Base-by-base conservation (phyloP, 179 eudicot genomes). In the Monotropa hypopitys region DNA sequence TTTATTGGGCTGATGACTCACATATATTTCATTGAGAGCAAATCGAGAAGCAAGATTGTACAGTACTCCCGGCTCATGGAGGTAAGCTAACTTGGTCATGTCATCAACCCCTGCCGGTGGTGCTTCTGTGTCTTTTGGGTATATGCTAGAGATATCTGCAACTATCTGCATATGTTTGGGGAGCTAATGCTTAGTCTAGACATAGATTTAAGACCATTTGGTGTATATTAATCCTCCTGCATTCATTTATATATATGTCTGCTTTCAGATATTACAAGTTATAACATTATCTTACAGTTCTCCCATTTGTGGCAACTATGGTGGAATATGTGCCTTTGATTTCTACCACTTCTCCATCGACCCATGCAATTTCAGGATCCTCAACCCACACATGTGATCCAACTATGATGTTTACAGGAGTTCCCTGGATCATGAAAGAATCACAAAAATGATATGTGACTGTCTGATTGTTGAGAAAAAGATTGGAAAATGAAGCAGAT, bases 51-150 rank as follows among this genome's bases (percentile, higher is more conserved):
- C 87, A 81, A 95, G 84, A 81, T 96, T 96, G 85, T 86, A 96
- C 77, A 96, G 75, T 78, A 96, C 98, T 80, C 97, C 99, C 23
- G 99, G 98, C 80, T 93, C 99, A 79, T 96, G 97, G 87, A 96
- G 81, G 85, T 96, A 96, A 74, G 97, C 88, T 59, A 96, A 84
- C 79, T 88, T 93, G 57, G 99, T 96, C 98, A 96, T 96, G 88
- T 93, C 99, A 87, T 93, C 98, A 76, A 90, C 98, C 80, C 99
- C 99, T 32, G 89, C 91, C 83, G 88, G 86, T 72, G 96, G 94
- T 70, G 97, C 97, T 81, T 95, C 98, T 70, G 81, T 78, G 70
- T 95, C 99, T 88, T 91, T 91, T 10, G 97, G 97, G 80, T 88
- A 89, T 67, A 93, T 83, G 62, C 85, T 93, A n/a, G 90, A 84